Percentiles rank a stretch among this genome's conserved stretches.
Conservation (phyloP, 148 eudicot genomes). For the Dysphania ambrosioides region DNA sequence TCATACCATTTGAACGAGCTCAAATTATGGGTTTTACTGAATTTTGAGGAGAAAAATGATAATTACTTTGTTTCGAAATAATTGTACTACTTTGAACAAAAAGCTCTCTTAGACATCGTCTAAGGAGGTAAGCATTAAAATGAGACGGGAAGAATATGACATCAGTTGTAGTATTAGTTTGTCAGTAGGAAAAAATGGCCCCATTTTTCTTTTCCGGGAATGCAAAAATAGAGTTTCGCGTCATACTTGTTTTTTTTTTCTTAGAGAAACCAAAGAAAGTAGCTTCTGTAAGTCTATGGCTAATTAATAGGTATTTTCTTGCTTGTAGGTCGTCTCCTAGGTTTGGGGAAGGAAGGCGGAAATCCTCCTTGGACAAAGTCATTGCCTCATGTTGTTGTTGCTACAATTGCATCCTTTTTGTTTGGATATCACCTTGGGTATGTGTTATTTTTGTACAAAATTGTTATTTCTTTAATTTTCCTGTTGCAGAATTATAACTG, state of each 20-base stretch:
- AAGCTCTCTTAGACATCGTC: too few relatives aligned
- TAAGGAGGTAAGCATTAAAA: too few relatives aligned
- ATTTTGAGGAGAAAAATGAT: too few relatives aligned
- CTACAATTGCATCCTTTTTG: slow-evolving; percentile 65
- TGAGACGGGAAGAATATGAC: not conserved
- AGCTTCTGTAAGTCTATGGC: not conserved
- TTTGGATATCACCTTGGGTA: slow-evolving; percentile 97
- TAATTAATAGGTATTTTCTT: not conserved
- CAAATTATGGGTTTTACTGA: too few relatives aligned
- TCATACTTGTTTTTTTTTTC: not conserved
- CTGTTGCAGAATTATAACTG: too few relatives aligned
- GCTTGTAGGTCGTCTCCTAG: slow-evolving; percentile 43
- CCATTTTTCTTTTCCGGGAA: not conserved
- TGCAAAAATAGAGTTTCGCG: not conserved
- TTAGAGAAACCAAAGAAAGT: not conserved
- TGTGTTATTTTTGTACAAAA: slow-evolving; percentile 15
- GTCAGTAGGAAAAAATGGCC: not conserved
- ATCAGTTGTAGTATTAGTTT: too few relatives aligned
- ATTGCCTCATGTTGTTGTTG: slow-evolving; percentile 75
- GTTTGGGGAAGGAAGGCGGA: slow-evolving; percentile 46
- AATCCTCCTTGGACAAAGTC: slow-evolving; percentile 68
- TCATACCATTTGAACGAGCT: too few relatives aligned
- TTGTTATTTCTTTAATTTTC: slow-evolving; percentile 4
- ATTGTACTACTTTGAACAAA: too few relatives aligned
- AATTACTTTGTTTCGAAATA: too few relatives aligned